phyloP scores from a whole-genome alignment of 2,329 filamentous ascomycete genomes.

The Colletotrichum tanaceti region DNA sequence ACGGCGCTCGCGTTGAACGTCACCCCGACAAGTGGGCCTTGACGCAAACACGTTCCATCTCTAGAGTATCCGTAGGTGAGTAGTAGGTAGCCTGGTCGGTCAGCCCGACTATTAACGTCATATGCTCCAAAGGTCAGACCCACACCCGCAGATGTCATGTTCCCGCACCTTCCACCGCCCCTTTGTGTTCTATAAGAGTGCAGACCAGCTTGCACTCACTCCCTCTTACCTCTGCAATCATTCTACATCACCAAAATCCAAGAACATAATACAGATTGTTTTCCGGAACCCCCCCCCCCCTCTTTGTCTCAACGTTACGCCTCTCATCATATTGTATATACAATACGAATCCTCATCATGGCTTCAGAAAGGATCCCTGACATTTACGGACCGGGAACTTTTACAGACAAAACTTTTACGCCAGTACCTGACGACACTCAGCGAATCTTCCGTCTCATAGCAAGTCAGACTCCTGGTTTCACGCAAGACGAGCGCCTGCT shows the following conservation, averaged over 20 bases:
- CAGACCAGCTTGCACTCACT: background rate
- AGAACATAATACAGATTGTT: background rate
- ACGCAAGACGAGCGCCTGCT: conserved; percentile 46
- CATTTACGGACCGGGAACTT: conserved; percentile 50
- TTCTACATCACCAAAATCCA: too few relatives aligned
- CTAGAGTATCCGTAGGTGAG: too few relatives aligned
- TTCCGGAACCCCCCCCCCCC: too few relatives aligned
- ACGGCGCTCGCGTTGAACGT: conserved; percentile 4
- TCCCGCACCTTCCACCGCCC: background rate
- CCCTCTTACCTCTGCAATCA: background rate
- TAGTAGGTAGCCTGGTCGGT: too few relatives aligned
- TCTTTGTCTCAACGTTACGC: background rate
- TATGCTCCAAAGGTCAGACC: background rate
- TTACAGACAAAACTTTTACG: conserved; percentile 45
- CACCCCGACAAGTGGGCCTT: background rate
- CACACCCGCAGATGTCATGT: background rate
- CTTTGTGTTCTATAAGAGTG: background rate
- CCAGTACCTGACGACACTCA: conserved; percentile 48
- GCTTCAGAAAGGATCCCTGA: conserved; percentile 37
- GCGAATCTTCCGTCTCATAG: conserved; percentile 49
- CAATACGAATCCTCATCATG: too few relatives aligned
- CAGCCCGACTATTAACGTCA: conserved; percentile 15
- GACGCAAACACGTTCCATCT: background rate
- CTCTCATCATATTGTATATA: too few relatives aligned
- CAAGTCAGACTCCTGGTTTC: conserved; percentile 49